Conservation (phyloP, 169 alveolate species). For the Perkinsus olseni region DNA sequence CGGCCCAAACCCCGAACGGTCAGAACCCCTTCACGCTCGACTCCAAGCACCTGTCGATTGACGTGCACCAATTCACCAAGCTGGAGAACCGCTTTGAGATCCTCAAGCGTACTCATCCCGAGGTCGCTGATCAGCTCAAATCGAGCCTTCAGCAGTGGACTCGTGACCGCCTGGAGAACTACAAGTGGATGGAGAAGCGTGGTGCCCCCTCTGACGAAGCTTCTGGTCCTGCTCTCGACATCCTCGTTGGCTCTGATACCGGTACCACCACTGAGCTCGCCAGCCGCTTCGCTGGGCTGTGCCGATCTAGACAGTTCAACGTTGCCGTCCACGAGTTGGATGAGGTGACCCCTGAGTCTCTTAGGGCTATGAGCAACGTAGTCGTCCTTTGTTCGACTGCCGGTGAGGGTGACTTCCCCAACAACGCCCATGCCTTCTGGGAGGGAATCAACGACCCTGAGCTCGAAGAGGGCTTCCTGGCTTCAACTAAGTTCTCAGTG, state of each 20-base stretch:
- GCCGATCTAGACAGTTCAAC: background rate
- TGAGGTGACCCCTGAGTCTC: background rate
- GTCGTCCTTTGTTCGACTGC: conserved; percentile 1
- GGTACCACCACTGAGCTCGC: conserved; percentile 12
- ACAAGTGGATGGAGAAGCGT: background rate
- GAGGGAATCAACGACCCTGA: background rate
- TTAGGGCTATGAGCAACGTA: background rate
- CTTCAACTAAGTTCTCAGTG: conserved; percentile 3
- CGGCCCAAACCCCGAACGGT: conserved; percentile 17
- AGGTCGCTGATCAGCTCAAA: conserved; percentile 26
- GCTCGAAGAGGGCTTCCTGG: background rate
- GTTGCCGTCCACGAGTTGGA: background rate
- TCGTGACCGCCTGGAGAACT: background rate
- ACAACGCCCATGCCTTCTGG: conserved; percentile 2
- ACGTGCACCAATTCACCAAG: conserved; percentile 22
- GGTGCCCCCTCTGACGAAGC: conserved; percentile 3
- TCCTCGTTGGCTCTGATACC: conserved; percentile 10
- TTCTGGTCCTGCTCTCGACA: background rate
- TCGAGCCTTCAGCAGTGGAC: conserved; percentile 10
- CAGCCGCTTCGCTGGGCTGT: background rate
- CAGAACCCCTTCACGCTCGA: conserved; percentile 35
- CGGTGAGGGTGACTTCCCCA: conserved; percentile 12
- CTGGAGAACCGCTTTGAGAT: conserved; percentile 35
- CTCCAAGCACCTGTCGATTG: conserved; percentile 25
- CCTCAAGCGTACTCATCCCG: conserved; percentile 34